Evolutionary conservation across 139 green algal genomes (phyloP).

Genomic region (Coelastrella sp.): DNA sequence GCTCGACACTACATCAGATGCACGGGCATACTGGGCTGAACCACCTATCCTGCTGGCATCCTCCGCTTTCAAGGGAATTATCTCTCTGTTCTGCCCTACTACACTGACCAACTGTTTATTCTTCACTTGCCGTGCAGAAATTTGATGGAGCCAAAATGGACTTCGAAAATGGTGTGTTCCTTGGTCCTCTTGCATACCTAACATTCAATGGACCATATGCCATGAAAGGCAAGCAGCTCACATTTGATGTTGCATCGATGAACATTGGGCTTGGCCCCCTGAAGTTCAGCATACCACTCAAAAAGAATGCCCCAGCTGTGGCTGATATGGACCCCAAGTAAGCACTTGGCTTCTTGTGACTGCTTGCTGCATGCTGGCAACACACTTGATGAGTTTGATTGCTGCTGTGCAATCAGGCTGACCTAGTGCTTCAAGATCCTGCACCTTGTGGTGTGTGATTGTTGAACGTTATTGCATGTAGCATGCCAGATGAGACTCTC

Average conservation of each 20-base stretch:
- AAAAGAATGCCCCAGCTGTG: conserved; percentile 52
- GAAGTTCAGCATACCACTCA: conserved; percentile 57
- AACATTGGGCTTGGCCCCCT: conserved; percentile 60
- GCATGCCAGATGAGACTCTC: no score
- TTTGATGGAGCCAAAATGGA: conserved; percentile 46
- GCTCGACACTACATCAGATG: no score
- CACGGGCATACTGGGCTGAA: no score
- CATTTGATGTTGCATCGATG: conserved; percentile 67
- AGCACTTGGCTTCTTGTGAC: neutral
- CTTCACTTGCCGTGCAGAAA: conserved; percentile 45
- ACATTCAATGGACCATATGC: conserved; percentile 63
- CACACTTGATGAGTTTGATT: neutral
- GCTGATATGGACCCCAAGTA: conserved; percentile 44
- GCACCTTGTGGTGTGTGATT: no score
- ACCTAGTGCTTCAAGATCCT: no score
- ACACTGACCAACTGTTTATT: no score
- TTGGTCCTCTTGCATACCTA: conserved; percentile 55
- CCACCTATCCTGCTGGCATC: no score
- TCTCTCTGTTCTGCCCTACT: no score
- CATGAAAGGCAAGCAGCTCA: conserved; percentile 46
- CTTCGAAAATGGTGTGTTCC: conserved; percentile 74
- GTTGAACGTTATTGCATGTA: no score
- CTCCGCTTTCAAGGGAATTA: no score
- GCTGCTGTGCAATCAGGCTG: neutral
- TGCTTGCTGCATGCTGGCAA: no score